Evolutionary conservation across 2,329 filamentous ascomycete genomes (phyloP).

Genomic region (Diaporthe sp.): DNA sequence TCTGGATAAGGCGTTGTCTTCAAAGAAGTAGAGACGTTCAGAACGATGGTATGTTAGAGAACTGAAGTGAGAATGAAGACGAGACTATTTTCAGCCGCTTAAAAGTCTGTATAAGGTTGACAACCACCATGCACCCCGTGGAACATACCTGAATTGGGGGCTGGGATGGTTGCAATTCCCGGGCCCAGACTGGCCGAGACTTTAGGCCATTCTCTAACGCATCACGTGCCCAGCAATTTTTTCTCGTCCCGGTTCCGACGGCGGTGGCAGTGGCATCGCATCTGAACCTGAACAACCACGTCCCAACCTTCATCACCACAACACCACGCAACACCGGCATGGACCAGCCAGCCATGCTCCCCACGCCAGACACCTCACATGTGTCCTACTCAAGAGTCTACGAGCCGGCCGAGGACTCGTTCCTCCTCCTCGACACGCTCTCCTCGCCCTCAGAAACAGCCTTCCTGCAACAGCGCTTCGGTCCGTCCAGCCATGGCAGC

Average conservation of each 20-base stretch:
- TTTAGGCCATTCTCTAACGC: background rate
- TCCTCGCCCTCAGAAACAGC: conserved; percentile 77
- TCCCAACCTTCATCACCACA: background rate
- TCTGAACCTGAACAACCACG: background rate
- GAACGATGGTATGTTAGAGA: background rate
- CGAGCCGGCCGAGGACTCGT: conserved; percentile 96
- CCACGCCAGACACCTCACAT: conserved; percentile 93
- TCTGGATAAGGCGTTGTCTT: conserved; percentile 63
- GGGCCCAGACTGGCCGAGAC: background rate
- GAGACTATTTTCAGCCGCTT: background rate
- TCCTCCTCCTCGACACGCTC: conserved; percentile 91
- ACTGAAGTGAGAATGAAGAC: background rate
- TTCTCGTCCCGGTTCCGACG: background rate
- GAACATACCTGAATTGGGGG: conserved; percentile 22
- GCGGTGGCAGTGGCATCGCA: background rate
- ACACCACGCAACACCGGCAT: background rate
- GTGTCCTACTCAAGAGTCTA: conserved; percentile 91
- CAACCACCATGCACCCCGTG: conserved; percentile 17
- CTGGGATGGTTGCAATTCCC: background rate
- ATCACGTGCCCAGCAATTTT: conserved; percentile 41
- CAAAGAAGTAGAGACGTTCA: conserved; percentile 41
- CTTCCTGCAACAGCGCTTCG: conserved; percentile 78
- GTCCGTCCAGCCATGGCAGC: conserved; percentile 38
- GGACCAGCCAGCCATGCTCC: conserved; percentile 74
- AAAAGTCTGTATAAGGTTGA: background rate